Evolutionary conservation across 2,329 filamentous ascomycete genomes (phyloP), one percentile per base, ranked within the genome.

Genomic region (Sporothrix curviconia): DNA sequence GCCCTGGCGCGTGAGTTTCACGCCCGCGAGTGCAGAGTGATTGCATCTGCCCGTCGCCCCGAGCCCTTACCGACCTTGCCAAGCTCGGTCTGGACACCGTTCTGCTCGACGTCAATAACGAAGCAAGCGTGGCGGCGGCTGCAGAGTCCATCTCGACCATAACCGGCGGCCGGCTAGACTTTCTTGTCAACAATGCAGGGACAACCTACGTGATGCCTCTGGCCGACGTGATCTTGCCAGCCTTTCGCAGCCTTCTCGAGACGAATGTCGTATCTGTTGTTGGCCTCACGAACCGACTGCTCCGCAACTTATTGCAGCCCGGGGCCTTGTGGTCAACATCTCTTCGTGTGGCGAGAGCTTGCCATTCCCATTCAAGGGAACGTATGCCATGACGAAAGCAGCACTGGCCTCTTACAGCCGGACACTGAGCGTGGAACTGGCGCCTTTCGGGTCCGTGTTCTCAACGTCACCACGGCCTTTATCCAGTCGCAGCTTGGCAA

Each of bases 211-310:
- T 73, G 22, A 74, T 78, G 59, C 78, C 79, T 0, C 74, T 78
- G 1, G 71, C 78, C 2, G 79, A 82, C 64, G 73, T 80, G 46
- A 71, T 76, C 37, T 64, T 81, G 2, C 70, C 74, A 37, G 76
- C 78, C 54, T 75, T 79, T 4, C 78, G 78, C 58, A 66, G 71
- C 59, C 78, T 77, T 3, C 82, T 79, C 53, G 79, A 82, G 66
- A 76, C 78, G 60, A 83, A 83, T 61, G 78, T 83, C 39, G 80
- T 83, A 56, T 75, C 77, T 28, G 74, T 78, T 59, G 80, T 83
- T 74, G 73, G 76, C 63, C 77, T 79, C 69, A 75, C 74, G 39
- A 72, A 78, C 62, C 69, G 73, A 39, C 80, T 82, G 60, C 66
- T 74, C 72, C 74, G 55, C 71, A 75, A 39, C 74, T 83, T 15